A percentile compares a stretch with the other conserved stretches of the same genome.
These are phyloP conservation scores for Metschnikowia cubensis DNA, from an alignment of 805 yeast genomes.

Conservation along the genomic window DNA sequence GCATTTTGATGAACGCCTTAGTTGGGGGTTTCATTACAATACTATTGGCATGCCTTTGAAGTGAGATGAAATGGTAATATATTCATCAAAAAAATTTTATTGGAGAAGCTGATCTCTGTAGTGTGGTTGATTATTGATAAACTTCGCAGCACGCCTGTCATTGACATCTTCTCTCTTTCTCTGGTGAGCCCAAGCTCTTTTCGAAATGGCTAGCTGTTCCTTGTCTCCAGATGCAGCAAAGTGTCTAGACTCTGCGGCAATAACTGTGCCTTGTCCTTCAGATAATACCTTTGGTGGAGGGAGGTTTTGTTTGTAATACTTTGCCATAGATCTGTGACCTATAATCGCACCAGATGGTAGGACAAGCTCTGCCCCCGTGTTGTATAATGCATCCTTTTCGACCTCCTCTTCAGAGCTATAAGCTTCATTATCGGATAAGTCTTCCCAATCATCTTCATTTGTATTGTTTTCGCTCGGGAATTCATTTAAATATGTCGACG, in stretches of 20 bases:
- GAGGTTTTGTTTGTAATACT: slow-evolving; percentile 42
- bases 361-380: slow-evolving; percentile 36
- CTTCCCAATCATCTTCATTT: slow-evolving; percentile 37
- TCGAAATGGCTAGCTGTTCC: slow-evolving; percentile 38
- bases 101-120: slow-evolving; percentile 41
- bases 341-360: slow-evolving; percentile 40
- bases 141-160: slow-evolving; percentile 61
- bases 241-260: slow-evolving; percentile 51
- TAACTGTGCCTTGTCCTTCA: slow-evolving; percentile 43
- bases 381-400: slow-evolving; percentile 28
- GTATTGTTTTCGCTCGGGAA: slow-evolving; percentile 3
- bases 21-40: slow-evolving; percentile 29
- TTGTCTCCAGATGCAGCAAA: slow-evolving; percentile 39
- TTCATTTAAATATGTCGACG: slow-evolving; percentile 49
- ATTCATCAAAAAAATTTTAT: slow-evolving; percentile 10
- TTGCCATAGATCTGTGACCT: slow-evolving; percentile 42
- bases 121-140: slow-evolving; percentile 79
- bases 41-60: neutral
- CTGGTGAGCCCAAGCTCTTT: slow-evolving; percentile 59
- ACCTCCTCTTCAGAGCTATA: slow-evolving; percentile 29
- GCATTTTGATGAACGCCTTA: slow-evolving; percentile 37
- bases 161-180: slow-evolving; percentile 47
- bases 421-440: slow-evolving; percentile 28
- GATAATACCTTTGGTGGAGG: slow-evolving; percentile 41
- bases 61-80: neutral